Conservation (phyloP, 1,139 yeast genomes). For the Suzukiozyma palmioleophila region DNA sequence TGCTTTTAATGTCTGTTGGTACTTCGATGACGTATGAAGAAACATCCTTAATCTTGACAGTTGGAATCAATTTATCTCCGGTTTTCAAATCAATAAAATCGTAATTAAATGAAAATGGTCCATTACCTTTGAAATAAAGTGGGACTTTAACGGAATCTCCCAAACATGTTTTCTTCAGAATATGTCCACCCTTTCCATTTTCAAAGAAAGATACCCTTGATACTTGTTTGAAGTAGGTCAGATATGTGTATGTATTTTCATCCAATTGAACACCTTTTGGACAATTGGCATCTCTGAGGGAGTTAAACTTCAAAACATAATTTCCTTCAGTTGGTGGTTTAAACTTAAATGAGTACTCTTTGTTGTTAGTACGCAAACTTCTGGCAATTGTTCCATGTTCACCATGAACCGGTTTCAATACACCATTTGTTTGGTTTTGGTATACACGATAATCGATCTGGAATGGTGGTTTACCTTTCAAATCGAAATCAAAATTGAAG, state of each 20-base stretch:
- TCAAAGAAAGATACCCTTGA: constrained; percentile 37
- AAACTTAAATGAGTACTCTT: constrained; percentile 49
- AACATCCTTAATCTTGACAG: constrained; percentile 43
- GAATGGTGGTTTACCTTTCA: constrained; percentile 82
- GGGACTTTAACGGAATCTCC: constrained; percentile 42
- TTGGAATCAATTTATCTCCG: constrained; percentile 36
- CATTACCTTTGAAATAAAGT: constrained; percentile 65
- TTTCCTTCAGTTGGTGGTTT: constrained; percentile 80
- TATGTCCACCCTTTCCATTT: constrained; percentile 9
- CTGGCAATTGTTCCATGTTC: constrained; percentile 27
- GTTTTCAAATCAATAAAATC: constrained; percentile 35
- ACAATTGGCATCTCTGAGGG: constrained; percentile 54
- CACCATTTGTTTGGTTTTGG: constrained; percentile 34
- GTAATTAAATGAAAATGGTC: constrained; percentile 71
- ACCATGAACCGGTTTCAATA: constrained; percentile 27
- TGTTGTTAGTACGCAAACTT: constrained; percentile 17
- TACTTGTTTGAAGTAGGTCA: constrained; percentile 48
- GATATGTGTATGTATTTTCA: constrained; percentile 37
- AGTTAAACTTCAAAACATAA: constrained; percentile 66
- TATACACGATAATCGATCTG: constrained; percentile 59
- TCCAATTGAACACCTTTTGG: constrained; percentile 26
- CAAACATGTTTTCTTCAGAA: constrained; percentile 32
- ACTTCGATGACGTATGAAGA: constrained; percentile 43
- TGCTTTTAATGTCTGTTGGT: constrained; percentile 58
- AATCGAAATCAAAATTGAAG: constrained; percentile 58